Evolutionary conservation across 129 eudicot genomes (phyloP).

Genomic region (Scalesia atractyloides): DNA sequence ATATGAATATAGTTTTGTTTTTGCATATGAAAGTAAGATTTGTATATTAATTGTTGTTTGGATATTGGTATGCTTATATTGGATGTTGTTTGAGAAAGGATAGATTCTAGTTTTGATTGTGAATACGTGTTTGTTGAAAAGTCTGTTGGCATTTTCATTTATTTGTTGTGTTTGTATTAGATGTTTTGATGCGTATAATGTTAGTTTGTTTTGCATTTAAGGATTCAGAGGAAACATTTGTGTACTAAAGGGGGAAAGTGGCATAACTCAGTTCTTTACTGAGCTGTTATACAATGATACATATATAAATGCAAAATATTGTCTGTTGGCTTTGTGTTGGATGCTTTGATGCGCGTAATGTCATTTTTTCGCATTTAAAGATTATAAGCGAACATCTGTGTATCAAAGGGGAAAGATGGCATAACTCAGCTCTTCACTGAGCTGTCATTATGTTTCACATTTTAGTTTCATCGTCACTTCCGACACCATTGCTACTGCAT

Average conservation of each 20-base stretch:
- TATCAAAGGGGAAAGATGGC: no score
- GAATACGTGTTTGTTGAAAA: constrained; percentile 3
- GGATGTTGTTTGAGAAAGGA: background rate
- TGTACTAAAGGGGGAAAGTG: background rate
- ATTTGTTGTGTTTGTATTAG: background rate
- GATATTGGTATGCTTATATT: background rate
- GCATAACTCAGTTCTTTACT: background rate
- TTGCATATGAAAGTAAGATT: constrained; percentile 17
- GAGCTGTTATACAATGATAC: background rate
- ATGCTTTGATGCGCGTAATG: no score
- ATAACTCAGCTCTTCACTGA: no score
- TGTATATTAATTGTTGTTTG: background rate
- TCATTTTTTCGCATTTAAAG: no score
- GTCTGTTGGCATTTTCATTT: background rate
- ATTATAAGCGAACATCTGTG: no score
- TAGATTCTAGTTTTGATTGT: background rate
- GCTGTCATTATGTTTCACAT: no score
- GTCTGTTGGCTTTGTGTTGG: background rate
- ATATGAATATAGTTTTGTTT: background rate
- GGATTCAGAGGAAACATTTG: background rate
- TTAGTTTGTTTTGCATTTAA: background rate
- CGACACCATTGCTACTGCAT: no score
- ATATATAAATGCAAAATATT: background rate
- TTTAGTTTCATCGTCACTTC: no score
- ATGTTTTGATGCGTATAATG: background rate